A percentile compares a stretch with the other conserved stretches of the same genome.
phyloP scores from a whole-genome alignment of 2,329 filamentous ascomycete species.

The Chaetomiaceae sp. region DNA sequence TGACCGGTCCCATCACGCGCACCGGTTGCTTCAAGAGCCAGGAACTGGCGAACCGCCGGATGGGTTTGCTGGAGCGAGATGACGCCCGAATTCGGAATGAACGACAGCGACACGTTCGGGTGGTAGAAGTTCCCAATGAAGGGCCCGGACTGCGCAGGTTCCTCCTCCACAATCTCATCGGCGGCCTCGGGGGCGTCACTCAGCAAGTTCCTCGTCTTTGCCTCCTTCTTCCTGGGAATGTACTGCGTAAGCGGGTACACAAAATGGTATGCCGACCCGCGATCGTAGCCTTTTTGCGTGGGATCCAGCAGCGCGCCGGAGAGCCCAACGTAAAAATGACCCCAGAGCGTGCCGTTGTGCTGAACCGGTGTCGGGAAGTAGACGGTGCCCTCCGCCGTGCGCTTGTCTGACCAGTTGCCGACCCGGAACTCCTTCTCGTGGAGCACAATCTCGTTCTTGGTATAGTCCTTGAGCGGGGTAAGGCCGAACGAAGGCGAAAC shows the following conservation, averaged over 20 bases:
- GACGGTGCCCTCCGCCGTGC: slow-evolving; percentile 71
- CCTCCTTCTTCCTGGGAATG: slow-evolving; percentile 80
- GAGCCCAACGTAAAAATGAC: slow-evolving; percentile 84
- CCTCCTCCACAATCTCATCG: slow-evolving; percentile 44
- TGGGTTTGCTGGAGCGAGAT: slow-evolving; percentile 61
- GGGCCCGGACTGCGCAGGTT: slow-evolving; percentile 54
- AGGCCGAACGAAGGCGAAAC: slow-evolving; percentile 70
- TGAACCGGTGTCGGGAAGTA: slow-evolving; percentile 72
- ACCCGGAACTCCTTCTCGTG: slow-evolving; percentile 74
- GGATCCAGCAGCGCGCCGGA: slow-evolving; percentile 73
- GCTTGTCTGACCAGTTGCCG: slow-evolving; percentile 71
- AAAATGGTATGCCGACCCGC: slow-evolving; percentile 74
- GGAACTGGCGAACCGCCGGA: slow-evolving; percentile 68
- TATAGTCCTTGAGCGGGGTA: slow-evolving; percentile 58
- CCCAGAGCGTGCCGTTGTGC: slow-evolving; percentile 89
- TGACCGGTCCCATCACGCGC: slow-evolving; percentile 78
- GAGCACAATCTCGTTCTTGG: slow-evolving; percentile 65
- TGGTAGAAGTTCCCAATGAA: slow-evolving; percentile 84
- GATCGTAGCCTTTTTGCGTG: slow-evolving; percentile 62
- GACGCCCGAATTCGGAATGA: slow-evolving; percentile 74
- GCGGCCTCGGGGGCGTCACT: slow-evolving; percentile 45
- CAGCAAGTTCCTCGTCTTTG: slow-evolving; percentile 85
- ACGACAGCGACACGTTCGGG: slow-evolving; percentile 83
- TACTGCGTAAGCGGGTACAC: slow-evolving; percentile 82
- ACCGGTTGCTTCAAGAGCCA: slow-evolving; percentile 72